Conservation (phyloP, 1,284 basidiomycete species). For the Malassezia vespertilionis region DNA sequence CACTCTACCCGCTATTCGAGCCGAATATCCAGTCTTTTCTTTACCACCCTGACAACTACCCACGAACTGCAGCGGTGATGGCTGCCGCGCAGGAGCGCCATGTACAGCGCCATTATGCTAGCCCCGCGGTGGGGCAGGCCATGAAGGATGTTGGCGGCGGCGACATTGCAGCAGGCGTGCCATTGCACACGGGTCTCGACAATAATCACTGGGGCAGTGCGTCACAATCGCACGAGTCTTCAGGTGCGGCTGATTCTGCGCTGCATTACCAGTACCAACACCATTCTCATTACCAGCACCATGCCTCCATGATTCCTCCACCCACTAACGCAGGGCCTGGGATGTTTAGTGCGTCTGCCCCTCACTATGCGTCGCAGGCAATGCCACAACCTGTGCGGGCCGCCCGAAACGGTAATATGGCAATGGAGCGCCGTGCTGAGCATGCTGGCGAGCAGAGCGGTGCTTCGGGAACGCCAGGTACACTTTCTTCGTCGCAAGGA, state of each 20-base stretch:
- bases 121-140: neutral
- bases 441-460: neutral
- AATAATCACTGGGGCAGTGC: slow-evolving; percentile 7
- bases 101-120: slow-evolving; percentile 26
- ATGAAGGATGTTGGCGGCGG: slow-evolving; percentile 11
- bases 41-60: slow-evolving; percentile 47
- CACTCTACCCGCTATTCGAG: slow-evolving; percentile 47
- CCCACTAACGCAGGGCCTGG: neutral
- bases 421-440: slow-evolving; percentile 13
- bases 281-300: slow-evolving; percentile 16
- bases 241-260: neutral
- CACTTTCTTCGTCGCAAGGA: neutral
- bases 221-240: neutral
- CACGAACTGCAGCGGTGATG: slow-evolving; percentile 43
- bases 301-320: slow-evolving; percentile 1
- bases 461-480: neutral
- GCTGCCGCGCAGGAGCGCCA: slow-evolving; percentile 45
- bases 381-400: slow-evolving; percentile 6
- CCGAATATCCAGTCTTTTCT: slow-evolving; percentile 46
- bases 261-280: slow-evolving; percentile 9
- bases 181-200: slow-evolving; percentile 2
- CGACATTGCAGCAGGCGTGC: slow-evolving; percentile 5
- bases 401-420: neutral
- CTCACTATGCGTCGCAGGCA: slow-evolving; percentile 3
- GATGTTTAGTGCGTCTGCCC: slow-evolving; percentile 3